phyloP scores from a whole-genome alignment of 352 stramenopile species.

The Phytopythium delawarense region DNA sequence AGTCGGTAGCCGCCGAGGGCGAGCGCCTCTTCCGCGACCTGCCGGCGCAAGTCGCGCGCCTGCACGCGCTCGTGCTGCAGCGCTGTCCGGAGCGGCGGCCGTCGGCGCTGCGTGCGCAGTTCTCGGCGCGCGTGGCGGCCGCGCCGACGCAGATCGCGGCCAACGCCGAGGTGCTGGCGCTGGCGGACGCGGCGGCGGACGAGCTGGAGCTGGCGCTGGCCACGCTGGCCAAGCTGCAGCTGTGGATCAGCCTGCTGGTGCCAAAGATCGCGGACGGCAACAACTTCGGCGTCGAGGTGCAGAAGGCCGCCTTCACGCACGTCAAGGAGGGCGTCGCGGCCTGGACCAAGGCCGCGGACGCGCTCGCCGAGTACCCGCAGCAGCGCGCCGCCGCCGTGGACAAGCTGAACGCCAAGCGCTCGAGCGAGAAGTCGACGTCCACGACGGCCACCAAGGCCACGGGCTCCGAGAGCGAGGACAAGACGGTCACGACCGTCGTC shows the following conservation, averaged over 20 bases:
- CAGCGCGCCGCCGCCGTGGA: conserved; percentile 59
- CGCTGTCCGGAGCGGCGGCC: conserved; percentile 38
- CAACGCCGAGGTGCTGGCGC: conserved; percentile 37
- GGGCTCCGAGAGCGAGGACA: conserved; percentile 72
- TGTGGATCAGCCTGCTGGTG: conserved; percentile 75
- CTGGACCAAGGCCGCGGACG: conserved; percentile 78
- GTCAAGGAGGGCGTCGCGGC: conserved; percentile 58
- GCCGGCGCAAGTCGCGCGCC: conserved; percentile 32
- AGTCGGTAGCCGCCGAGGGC: conserved; percentile 29
- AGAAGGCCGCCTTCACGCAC: conserved; percentile 68
- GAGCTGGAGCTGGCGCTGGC: conserved; percentile 48
- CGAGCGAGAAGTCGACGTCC: conserved; percentile 52
- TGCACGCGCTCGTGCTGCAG: conserved; percentile 45
- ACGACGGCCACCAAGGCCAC: conserved; percentile 51
- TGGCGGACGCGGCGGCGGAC: conserved; percentile 40
- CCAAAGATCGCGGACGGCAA: conserved; percentile 80
- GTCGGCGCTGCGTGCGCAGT: conserved; percentile 31
- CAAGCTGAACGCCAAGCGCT: conserved; percentile 67
- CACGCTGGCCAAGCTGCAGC: conserved; percentile 46
- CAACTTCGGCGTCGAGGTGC: conserved; percentile 87
- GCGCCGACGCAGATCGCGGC: conserved; percentile 26
- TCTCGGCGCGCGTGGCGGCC: conserved; percentile 27
- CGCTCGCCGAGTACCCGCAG: conserved; percentile 63
- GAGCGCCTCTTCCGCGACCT: conserved; percentile 43
- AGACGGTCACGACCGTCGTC: conserved; percentile 50